Evolutionary conservation across 225 moss, liverwort and hornwort genomes (phyloP).

Genomic region (Polytrichum commune): DNA sequence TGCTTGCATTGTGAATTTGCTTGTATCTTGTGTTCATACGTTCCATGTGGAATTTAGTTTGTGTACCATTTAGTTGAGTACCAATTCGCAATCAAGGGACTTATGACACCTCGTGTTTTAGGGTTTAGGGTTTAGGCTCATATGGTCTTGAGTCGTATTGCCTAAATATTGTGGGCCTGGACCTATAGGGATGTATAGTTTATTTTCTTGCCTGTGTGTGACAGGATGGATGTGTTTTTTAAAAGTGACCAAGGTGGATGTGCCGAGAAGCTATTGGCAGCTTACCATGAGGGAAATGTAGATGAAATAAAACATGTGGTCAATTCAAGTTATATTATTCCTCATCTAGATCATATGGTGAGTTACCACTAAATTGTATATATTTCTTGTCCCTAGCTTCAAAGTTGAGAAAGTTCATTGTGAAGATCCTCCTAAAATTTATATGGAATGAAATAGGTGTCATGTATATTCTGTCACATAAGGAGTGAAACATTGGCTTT

Average conservation of each 20-base stretch:
- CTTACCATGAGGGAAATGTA: conserved; percentile 53
- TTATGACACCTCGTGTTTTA: no score
- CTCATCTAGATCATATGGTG: conserved; percentile 95
- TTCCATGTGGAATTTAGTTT: no score
- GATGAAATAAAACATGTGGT: conserved; percentile 69
- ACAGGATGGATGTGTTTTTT: conserved; percentile 78
- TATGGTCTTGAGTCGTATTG: no score
- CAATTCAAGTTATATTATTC: conserved; percentile 63
- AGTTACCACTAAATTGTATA: neutral
- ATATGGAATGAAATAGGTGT: neutral
- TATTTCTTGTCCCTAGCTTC: conserved; percentile 6
- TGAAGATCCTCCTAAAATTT: neutral
- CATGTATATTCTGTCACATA: neutral
- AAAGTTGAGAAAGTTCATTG: neutral
- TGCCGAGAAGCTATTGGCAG: conserved; percentile 74
- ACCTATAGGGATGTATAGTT: no score
- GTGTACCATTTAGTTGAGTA: no score
- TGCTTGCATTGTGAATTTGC: no score
- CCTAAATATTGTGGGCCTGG: no score
- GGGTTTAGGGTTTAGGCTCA: neutral
- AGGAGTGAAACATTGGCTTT: neutral
- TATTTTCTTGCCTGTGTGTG: neutral
- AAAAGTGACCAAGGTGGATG: conserved; percentile 85
- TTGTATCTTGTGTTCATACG: no score
- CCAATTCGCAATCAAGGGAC: no score